These are phyloP conservation scores for Lactarius vividus DNA, from an alignment of 768 basidiomycete species.

Conservation along the genomic window DNA sequence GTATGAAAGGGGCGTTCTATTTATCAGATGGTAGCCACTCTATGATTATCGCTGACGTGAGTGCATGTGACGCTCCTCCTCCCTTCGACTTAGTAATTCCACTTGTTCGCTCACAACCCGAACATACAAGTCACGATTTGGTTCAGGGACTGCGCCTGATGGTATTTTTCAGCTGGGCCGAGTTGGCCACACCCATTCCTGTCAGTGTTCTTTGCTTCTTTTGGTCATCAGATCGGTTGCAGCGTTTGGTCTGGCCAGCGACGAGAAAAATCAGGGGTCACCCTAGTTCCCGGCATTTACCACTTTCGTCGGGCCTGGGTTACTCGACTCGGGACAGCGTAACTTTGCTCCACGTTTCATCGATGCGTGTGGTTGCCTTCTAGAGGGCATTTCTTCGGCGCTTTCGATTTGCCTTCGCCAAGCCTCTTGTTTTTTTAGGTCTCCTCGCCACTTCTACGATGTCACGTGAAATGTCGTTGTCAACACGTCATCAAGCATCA, in stretches of 20 bases:
- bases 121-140: not conserved
- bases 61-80: constrained; percentile 5
- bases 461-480: not conserved
- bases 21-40: constrained; percentile 7
- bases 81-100: not conserved
- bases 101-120: constrained; percentile 1
- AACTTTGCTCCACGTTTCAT: not conserved
- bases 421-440: no score
- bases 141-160: no score
- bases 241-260: no score
- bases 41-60: constrained; percentile 15
- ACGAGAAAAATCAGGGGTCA: no score
- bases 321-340: not conserved
- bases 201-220: no score
- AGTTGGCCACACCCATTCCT: not conserved
- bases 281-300: no score
- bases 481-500: not conserved
- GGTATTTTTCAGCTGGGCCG: no score
- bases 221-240: no score
- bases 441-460: no score
- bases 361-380: not conserved
- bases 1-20: constrained; percentile 16
- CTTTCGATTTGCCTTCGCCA: not conserved
- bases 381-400: not conserved
- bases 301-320: not conserved